Base-by-base conservation (phyloP, 78 protist genomes). In the Dictyostelium intermedium region DNA sequence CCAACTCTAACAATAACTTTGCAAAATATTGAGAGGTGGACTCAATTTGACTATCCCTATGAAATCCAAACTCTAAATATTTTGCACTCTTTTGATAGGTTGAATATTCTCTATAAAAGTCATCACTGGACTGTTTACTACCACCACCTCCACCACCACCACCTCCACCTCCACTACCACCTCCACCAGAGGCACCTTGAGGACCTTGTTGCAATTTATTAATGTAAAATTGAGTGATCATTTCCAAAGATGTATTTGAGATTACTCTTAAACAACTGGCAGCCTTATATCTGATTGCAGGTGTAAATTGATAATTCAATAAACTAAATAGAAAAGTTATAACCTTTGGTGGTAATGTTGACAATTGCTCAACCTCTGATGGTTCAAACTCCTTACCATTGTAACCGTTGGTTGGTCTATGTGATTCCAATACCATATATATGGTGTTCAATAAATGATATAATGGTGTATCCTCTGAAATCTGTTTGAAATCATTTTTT, bases 91-190 rank as follows among this genome's bases (percentile, higher is more conserved):
- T 45, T 45, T 87, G 93, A 27, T 50, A 30, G 0, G 82, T 87
- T n/a, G 93, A 87, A 25, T 63, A 87, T 72, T 87, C 93, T 14
- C 93, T 23, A n/a, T 87, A 87, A 23, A 87, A 87, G 25, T 87
- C 93, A 32, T 87, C 93, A 27, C n/a, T 72, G 25, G 18, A 11
- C 27, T 66, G 74, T 66, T 66, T n/a, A n/a, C n/a, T n/a, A n/a
- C n/a, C n/a, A 61, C 72, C 34, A 61, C 72, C 72, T 47, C 23
- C 13, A 3, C 77, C 82, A 50, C 25, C 8, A 73, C 25, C 9
- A 35, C 80, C 80, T 8, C 78, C 43, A 45, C 16, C 6, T 9
- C 53, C 53, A 45, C n/a, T n/a, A 5, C 43, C 43, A 14, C 63
- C 63, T 23, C 76, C 76, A 30, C 76, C 76, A 39, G 0, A 11